Conservation (phyloP, 331 rosid genomes). For the Cucumis variabilis region DNA sequence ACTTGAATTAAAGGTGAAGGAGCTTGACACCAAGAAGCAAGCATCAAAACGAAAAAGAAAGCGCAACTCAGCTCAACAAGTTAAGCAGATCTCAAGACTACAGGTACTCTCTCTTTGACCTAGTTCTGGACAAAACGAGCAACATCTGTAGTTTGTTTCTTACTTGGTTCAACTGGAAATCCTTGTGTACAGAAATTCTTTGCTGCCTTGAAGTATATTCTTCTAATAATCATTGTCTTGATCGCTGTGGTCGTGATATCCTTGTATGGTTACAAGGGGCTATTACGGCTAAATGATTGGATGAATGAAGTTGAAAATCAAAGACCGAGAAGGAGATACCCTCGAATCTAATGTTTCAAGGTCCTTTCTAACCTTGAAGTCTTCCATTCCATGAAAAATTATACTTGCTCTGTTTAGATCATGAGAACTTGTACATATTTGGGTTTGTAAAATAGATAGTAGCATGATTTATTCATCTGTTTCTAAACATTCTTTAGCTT, state of each 20-base stretch:
- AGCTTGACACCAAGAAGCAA: slow-evolving; percentile 56
- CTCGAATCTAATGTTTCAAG: slow-evolving; percentile 41
- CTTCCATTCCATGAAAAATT: neutral
- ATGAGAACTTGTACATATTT: slow-evolving; percentile 1
- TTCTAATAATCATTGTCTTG: slow-evolving; percentile 48
- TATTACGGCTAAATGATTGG: slow-evolving; percentile 80
- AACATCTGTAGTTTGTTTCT: slow-evolving; percentile 19
- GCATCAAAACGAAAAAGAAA: slow-evolving; percentile 68
- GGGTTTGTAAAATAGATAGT: slow-evolving; percentile 2
- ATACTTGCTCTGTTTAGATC: neutral
- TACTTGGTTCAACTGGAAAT: neutral
- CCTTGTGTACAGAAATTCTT: slow-evolving; percentile 63
- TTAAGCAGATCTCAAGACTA: slow-evolving; percentile 56
- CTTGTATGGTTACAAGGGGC: slow-evolving; percentile 69
- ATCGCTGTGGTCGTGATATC: slow-evolving; percentile 52
- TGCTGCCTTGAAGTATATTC: slow-evolving; percentile 53
- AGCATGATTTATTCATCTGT: neutral
- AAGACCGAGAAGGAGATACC: slow-evolving; percentile 54
- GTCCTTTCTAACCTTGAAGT: neutral
- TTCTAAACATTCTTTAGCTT: slow-evolving; percentile 16
- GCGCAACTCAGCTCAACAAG: slow-evolving; percentile 56
- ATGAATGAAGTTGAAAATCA: slow-evolving; percentile 85
- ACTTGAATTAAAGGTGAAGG: slow-evolving; percentile 64
- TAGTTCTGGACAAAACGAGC: neutral
- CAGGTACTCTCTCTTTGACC: slow-evolving; percentile 55